These are phyloP conservation scores for Calycina marina DNA, from an alignment of 2,329 filamentous ascomycete species.

Conservation along the genomic window DNA sequence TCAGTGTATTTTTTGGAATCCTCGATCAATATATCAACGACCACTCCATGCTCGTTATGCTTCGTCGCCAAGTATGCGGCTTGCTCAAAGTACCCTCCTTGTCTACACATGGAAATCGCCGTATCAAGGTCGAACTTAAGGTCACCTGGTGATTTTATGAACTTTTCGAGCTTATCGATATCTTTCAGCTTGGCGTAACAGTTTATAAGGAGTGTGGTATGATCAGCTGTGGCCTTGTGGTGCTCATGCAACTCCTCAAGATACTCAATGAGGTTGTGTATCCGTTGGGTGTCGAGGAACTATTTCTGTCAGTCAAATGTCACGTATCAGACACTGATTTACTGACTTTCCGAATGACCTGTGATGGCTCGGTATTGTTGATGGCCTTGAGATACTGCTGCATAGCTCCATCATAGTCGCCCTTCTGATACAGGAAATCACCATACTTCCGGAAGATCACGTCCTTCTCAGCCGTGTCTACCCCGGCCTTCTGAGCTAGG, in stretches of 20 bases:
- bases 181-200: slow-evolving; percentile 98
- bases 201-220: slow-evolving; percentile 86
- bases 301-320: slow-evolving; percentile 26
- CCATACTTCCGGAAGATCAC: slow-evolving; percentile 88
- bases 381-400: slow-evolving; percentile 94
- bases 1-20: slow-evolving; percentile 84
- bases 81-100: slow-evolving; percentile 94
- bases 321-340: not conserved
- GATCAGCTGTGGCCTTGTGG: slow-evolving; percentile 82
- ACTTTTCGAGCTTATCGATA: slow-evolving; percentile 86
- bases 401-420: slow-evolving; percentile 97
- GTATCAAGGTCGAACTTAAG: slow-evolving; percentile 95
- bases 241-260: slow-evolving; percentile 92
- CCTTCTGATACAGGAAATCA: slow-evolving; percentile 87
- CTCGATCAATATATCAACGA: slow-evolving; percentile 91
- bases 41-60: slow-evolving; percentile 83
- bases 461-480: slow-evolving; percentile 72
- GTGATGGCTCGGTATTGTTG: slow-evolving; percentile 88
- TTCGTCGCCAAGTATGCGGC: slow-evolving; percentile 90
- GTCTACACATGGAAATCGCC: slow-evolving; percentile 91
- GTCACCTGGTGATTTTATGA: slow-evolving; percentile 90
- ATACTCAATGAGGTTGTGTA: slow-evolving; percentile 95
- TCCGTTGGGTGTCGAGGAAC: slow-evolving; percentile 93
- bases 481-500: slow-evolving; percentile 74
- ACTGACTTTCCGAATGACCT: slow-evolving; percentile 76